Evolutionary conservation across 768 basidiomycete genomes (phyloP), one percentile per base, ranked within the genome.

Genomic region (Kwoniella sp.): DNA sequence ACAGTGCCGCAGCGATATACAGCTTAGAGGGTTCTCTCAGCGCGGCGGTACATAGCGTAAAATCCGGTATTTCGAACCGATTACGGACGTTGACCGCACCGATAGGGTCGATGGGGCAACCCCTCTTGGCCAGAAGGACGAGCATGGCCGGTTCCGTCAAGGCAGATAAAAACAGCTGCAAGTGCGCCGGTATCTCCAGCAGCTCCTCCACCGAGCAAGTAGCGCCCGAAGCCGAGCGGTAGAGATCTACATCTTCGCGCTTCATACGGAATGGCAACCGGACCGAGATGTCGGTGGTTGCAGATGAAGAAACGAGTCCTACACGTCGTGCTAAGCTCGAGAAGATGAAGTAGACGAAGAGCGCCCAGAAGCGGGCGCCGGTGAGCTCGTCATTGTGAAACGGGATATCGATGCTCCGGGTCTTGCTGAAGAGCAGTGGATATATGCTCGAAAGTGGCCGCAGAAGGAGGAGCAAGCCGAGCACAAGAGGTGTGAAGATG

Each of bases 31-130:
- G 34, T 26, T 25, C n/a, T 31, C 15, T 37, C 37, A 45, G 5
- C 41, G 45, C 41, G 11, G 28, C 17, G 1, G 29, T 4, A 3
- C 26, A 50, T 7, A 11, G 8, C 23, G 55, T 13, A 23, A 25
- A 38, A 30, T 63, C 28, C 11, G 48, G 7, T 7, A 66, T 2
- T 45, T 57, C 60, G 59, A 70, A 70, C 11, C 55, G 51, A 48
- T 73, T 73, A 1, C 71, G 62, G 1, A 70, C 68, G 45, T 69
- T 70, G 51, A 73, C 71, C 30, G 65, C 52, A 11, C 71, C 71
- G 23, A 73, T 38, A 1, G 68, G 68, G 55, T 67, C 61, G 22
- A 73, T 60, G 2, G 66, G 71, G 38, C 65, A 65, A 8, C 26
- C 37, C 2, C 51, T 20, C 23, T 58, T 67, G 31, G 62, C 26